Base-by-base conservation (phyloP, 768 basidiomycete genomes). In the Trametes maxima region DNA sequence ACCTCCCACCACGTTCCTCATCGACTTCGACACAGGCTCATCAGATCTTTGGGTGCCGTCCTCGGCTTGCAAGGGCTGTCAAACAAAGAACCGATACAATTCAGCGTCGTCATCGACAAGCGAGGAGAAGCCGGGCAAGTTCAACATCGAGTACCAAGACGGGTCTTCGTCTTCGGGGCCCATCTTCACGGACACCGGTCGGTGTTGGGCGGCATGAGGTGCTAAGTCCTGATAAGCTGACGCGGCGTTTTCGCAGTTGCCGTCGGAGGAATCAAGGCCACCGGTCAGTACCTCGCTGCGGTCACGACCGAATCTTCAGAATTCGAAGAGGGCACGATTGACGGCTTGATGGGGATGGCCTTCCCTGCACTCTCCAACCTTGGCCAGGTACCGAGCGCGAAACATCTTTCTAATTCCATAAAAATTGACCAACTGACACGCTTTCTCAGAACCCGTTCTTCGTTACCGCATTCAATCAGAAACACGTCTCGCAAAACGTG, bases 111-210 rank as follows among this genome's bases (percentile, higher is more conserved):
- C 70, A 5, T 65, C 70, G 0, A 72, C 74, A 2, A 62, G 70
- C 12, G 28, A 16, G 1, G 24, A 59, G 43, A 24, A 64, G 45
- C 52, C 57, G 16, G 62, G 70, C 25, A 62, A 56, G 5, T 75
- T 78, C 62, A 57, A 67, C 12, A 72, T 78, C 48, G 17, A 54
- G 16, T 78, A 78, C 62, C 76, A 74, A 43, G 77, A 78, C 54
- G 75, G 76, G 0, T 73, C 71, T 0, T 53, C 67, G 1, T 71
- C 72, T 1, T 60, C 66, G 1, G 77, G 77, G 6, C 46, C 56
- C 21, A 65, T 73, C 28, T 78, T 71, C 65, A 57, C 61, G 25
- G 77, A 78, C 62, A 70, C 58, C 5, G 62, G 65, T 66, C 43
- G 8, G 56, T 16, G 35, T 7, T 2, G 25, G 24, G 21, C 2